These are phyloP conservation scores for Drosera capensis DNA, from an alignment of 148 eudicot genomes.

Conservation along the genomic window DNA sequence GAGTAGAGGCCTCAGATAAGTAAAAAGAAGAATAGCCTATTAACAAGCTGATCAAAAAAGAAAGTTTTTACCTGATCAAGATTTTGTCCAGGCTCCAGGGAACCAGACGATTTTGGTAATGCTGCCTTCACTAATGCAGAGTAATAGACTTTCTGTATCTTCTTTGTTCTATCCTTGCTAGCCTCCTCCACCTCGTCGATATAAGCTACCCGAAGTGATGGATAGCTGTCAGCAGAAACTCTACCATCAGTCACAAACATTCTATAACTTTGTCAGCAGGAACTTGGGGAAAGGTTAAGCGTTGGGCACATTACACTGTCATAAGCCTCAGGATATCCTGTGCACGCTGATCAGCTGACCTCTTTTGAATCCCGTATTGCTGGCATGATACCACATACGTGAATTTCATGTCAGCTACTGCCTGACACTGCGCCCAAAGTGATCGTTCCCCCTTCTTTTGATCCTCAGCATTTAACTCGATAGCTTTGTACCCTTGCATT, in stretches of 20 bases:
- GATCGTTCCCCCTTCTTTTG: conserved; percentile 62
- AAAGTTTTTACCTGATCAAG: conserved; percentile 53
- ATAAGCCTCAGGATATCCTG: conserved; percentile 81
- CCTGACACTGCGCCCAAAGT: conserved; percentile 80
- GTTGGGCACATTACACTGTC: conserved; percentile 42
- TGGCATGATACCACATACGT: conserved; percentile 96
- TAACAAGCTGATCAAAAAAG: no score
- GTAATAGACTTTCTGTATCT: conserved; percentile 57
- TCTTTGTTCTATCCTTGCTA: conserved; percentile 43
- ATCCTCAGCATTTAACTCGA: conserved; percentile 69
- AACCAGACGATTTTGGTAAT: conserved; percentile 56
- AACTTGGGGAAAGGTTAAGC: neutral
- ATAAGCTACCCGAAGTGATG: conserved; percentile 96
- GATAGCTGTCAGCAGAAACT: conserved; percentile 39
- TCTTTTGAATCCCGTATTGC: conserved; percentile 77
- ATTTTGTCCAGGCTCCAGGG: conserved; percentile 67
- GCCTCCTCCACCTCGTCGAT: conserved; percentile 95
- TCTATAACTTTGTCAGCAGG: neutral
- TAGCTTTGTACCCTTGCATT: conserved; percentile 93
- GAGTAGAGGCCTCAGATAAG: no score
- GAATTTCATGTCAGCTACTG: conserved; percentile 97
- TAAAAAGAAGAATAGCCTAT: no score
- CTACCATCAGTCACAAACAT: neutral
- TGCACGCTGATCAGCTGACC: conserved; percentile 70
- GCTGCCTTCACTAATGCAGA: conserved; percentile 90